Base-by-base conservation (phyloP, 768 basidiomycete species). In the Tulasnella sp. region DNA sequence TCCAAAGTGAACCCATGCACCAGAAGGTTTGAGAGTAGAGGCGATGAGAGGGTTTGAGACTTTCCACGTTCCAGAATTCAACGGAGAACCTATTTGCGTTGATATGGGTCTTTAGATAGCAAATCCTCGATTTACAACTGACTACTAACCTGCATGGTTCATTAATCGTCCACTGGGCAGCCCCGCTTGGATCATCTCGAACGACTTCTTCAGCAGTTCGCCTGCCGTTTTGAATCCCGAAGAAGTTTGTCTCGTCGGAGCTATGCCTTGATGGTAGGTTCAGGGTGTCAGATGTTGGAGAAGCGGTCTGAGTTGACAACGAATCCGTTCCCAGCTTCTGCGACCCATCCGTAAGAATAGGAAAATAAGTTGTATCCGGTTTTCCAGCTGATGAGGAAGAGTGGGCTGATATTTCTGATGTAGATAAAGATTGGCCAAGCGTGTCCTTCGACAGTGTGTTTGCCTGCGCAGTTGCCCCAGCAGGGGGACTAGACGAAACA, bases 1-100 rank as follows among this genome's bases (percentile, higher is more conserved):
- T 89, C 70, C 80, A 91, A 59, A 86, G 68, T 58, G 77, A 87
- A 7, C 91, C 91, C 2, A 83, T 89, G 61, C 90, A 86, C 77
- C 86, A 91, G 47, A 92, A 72, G 2, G 90, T 95, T 48, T 79
- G 77, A 6, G 84, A 87, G 63, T 92, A 79, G 45, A 86, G 64
- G 13, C 88, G 72, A 45, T 78, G 77, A 66, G 91, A 93, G 67
- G 93, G 90, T 53, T 79, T 81, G 33, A 95, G 71, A 29, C 71
- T 66, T 54, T 84, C 81, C 16, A 89, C 73, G 59, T 83, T 82
- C 82, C 85, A 92, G 62, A 93, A 93, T 64, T 93, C 90, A 45
- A 89, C 85, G 7, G 77, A 76, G 61, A 93, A 56, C 37, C 55
- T 54, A 33, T 25, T 19, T 12, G 65, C 40, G 58, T 56, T 35